Conservation (phyloP, 345 rosid genomes). For the Cardamine chenopodiifolia region DNA sequence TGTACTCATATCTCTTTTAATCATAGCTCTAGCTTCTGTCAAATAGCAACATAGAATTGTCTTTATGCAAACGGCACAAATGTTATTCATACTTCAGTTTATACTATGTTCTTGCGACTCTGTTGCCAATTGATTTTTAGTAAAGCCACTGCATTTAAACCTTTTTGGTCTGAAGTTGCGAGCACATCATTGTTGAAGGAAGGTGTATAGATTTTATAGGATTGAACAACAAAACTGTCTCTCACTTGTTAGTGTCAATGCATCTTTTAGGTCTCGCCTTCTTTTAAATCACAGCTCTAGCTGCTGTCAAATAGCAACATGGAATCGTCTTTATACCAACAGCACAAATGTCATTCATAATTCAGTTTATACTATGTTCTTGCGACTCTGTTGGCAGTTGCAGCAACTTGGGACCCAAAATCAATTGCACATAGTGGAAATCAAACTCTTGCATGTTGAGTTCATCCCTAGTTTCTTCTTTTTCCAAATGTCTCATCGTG, state of each 20-base stretch:
- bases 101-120: not conserved
- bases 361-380: not conserved
- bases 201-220: too few relatives aligned
- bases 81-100: not conserved
- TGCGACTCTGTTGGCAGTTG: not conserved
- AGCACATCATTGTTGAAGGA: too few relatives aligned
- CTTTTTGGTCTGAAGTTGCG: too few relatives aligned
- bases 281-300: not conserved
- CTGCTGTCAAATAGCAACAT: constrained; percentile 10
- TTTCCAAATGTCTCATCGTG: not conserved
- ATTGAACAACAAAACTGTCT: not conserved
- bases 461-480: not conserved
- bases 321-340: not conserved
- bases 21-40: constrained; percentile 3
- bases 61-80: not conserved
- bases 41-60: constrained; percentile 1
- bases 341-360: not conserved
- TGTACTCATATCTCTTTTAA: too few relatives aligned
- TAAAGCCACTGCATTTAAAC: too few relatives aligned
- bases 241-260: not conserved
- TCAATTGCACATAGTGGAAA: not conserved
- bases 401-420: too few relatives aligned
- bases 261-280: not conserved
- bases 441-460: not conserved
- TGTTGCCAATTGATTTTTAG: too few relatives aligned